Evolutionary conservation across 352 stramenopile species (phyloP).

Genomic region (Globisporangium viniferum): DNA sequence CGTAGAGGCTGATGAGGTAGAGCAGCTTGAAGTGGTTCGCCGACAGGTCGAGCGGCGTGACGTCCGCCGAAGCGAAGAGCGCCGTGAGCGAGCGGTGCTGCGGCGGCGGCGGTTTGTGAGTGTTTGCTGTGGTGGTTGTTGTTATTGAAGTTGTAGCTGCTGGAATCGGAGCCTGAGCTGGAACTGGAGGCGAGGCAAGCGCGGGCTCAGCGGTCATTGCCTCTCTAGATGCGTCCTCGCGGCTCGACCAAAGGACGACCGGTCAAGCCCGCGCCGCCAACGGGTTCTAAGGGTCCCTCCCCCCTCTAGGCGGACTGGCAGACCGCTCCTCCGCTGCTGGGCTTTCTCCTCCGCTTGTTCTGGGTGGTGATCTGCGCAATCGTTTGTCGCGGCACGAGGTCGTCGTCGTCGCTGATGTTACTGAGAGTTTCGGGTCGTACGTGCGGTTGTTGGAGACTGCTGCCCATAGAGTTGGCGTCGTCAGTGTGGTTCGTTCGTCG

Average conservation of each 20-base stretch:
- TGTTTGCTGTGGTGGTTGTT: background rate
- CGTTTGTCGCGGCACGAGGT: background rate
- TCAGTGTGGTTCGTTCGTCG: background rate
- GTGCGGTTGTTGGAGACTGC: background rate
- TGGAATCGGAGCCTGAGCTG: background rate
- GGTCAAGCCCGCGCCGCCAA: background rate
- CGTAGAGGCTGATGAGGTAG: constrained; percentile 95
- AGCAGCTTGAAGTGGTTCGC: constrained; percentile 96
- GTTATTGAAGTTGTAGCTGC: background rate
- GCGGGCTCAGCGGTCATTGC: constrained; percentile 3
- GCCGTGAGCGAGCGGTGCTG: background rate
- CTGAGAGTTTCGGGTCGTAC: background rate
- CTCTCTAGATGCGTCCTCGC: background rate
- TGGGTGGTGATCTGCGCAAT: background rate
- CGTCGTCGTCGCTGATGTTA: background rate
- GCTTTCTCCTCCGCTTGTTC: background rate
- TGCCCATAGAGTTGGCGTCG: background rate
- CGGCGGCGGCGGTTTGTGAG: background rate
- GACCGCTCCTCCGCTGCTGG: background rate
- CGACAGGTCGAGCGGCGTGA: constrained; percentile 57
- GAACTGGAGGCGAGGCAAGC: background rate
- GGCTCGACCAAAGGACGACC: background rate
- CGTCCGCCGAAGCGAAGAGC: background rate
- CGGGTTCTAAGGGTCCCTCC: background rate
- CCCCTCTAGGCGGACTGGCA: background rate